Conservation (phyloP, 495 filamentous ascomycete species). For the Usnea hakonensis region DNA sequence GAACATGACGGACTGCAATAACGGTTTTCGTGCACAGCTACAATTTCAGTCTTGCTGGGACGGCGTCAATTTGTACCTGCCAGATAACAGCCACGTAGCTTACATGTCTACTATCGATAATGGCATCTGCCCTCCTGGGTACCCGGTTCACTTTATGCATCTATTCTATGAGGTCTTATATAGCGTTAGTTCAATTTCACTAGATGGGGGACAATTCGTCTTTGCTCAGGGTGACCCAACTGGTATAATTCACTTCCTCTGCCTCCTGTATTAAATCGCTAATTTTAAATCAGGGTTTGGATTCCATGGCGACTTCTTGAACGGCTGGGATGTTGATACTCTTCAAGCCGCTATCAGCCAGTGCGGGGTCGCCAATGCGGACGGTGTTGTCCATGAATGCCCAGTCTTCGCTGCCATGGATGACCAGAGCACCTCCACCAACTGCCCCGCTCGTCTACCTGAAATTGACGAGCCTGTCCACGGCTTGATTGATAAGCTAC, state of each 20-base stretch:
- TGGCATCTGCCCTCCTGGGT: conserved; percentile 33
- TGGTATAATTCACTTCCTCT: conserved; percentile 13
- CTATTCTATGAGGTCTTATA: conserved; percentile 41
- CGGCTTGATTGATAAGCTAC: conserved; percentile 32
- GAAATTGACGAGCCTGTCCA: conserved; percentile 31
- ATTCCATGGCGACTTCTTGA: conserved; percentile 43
- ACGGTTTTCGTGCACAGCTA: conserved; percentile 36
- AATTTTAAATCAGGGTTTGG: conserved; percentile 34
- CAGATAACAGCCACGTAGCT: conserved; percentile 37
- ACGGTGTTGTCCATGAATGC: conserved; percentile 31
- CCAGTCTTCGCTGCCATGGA: conserved; percentile 24
- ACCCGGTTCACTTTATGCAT: conserved; percentile 34
- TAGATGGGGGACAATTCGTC: conserved; percentile 22
- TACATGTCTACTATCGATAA: conserved; percentile 33
- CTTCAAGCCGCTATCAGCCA: conserved; percentile 16
- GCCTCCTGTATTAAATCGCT: background rate
- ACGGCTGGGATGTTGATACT: conserved; percentile 37
- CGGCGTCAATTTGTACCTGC: conserved; percentile 26
- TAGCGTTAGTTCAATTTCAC: conserved; percentile 14
- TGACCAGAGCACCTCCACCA: conserved; percentile 16
- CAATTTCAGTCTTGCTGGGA: conserved; percentile 40
- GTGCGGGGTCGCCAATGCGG: background rate
- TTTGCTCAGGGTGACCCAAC: conserved; percentile 38
- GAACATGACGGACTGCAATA: conserved; percentile 20
- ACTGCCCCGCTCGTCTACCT: conserved; percentile 24